A percentile compares a stretch with the other conserved stretches of the same genome.
These are phyloP conservation scores for Suillus weaverae DNA, from an alignment of 768 basidiomycete genomes.

Conservation along the genomic window DNA sequence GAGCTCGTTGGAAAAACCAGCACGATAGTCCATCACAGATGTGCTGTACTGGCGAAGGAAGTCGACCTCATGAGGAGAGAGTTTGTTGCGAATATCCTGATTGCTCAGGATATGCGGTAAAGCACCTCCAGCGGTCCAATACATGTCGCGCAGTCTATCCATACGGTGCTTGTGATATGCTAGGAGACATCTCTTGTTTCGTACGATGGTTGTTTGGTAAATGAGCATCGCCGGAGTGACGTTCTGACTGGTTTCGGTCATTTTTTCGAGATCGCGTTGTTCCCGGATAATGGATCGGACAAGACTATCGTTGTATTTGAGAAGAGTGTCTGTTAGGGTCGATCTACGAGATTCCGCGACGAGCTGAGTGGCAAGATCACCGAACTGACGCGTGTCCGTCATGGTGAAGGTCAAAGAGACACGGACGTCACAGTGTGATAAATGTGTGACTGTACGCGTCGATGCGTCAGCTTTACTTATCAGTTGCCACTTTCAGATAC, in stretches of 20 bases:
- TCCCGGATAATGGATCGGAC: conserved; percentile 87
- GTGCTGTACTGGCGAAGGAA: conserved; percentile 81
- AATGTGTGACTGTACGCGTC: conserved; percentile 11
- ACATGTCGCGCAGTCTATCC: conserved; percentile 81
- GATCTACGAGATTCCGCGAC: conserved; percentile 86
- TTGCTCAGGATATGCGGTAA: conserved; percentile 78
- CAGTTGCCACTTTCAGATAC: conserved; percentile 5
- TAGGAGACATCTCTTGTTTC: conserved; percentile 95
- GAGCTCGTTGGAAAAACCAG: conserved; percentile 81
- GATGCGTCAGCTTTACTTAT: conserved; percentile 9
- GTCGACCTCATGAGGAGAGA: conserved; percentile 82
- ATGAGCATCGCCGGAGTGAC: conserved; percentile 65
- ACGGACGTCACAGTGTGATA: conserved; percentile 12
- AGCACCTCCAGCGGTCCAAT: conserved; percentile 88
- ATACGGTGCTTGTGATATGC: conserved; percentile 90
- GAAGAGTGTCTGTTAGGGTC: conserved; percentile 75
- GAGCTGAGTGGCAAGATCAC: conserved; percentile 87
- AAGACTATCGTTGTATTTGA: conserved; percentile 90
- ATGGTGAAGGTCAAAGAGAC: conserved; percentile 21
- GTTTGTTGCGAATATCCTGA: conserved; percentile 65
- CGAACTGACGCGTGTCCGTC: conserved; percentile 63
- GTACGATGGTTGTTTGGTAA: conserved; percentile 83
- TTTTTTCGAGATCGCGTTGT: conserved; percentile 81
- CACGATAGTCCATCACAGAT: conserved; percentile 80
- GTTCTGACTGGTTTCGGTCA: conserved; percentile 47